phyloP scores from a whole-genome alignment of 169 alveolate species.

The Cryptosporidium bovis region DNA sequence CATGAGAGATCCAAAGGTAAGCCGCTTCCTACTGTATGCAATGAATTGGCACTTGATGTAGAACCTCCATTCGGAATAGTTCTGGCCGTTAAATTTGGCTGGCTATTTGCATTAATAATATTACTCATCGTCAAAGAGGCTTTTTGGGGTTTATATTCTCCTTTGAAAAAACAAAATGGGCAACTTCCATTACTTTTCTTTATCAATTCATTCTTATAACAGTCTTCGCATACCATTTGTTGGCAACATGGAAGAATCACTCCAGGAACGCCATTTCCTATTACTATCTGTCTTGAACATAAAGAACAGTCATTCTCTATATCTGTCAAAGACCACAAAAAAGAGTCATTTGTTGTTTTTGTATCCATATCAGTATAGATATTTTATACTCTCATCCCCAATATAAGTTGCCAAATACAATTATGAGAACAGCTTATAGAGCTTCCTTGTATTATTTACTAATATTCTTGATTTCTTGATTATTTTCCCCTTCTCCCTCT shows the following conservation, averaged over 20 bases:
- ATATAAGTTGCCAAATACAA: constrained; percentile 30
- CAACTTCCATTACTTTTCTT: constrained; percentile 71
- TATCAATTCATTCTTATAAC: constrained; percentile 62
- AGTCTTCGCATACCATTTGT: constrained; percentile 65
- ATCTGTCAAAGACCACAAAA: constrained; percentile 74
- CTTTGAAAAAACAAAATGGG: constrained; percentile 73
- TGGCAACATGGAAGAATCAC: constrained; percentile 70
- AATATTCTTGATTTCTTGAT: not conserved
- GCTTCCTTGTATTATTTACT: constrained; percentile 5
- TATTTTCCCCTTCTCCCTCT: constrained; percentile 74
- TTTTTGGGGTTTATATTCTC: constrained; percentile 50
- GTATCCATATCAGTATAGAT: constrained; percentile 64
- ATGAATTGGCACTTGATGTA: not conserved
- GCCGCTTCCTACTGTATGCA: constrained; percentile 50
- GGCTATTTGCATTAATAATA: constrained; percentile 8
- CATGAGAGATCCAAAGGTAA: constrained; percentile 66
- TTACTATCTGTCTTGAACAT: constrained; percentile 69
- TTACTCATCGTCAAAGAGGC: constrained; percentile 36
- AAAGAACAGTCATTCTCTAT: constrained; percentile 71
- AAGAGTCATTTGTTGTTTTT: constrained; percentile 60
- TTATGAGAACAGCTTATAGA: constrained; percentile 17
- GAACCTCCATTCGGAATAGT: constrained; percentile 16
- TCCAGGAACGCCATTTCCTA: constrained; percentile 38
- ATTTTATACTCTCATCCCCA: constrained; percentile 76
- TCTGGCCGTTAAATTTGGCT: not conserved